Conservation (phyloP, 2,329 filamentous ascomycete genomes). For the Aspergillus neotritici region DNA sequence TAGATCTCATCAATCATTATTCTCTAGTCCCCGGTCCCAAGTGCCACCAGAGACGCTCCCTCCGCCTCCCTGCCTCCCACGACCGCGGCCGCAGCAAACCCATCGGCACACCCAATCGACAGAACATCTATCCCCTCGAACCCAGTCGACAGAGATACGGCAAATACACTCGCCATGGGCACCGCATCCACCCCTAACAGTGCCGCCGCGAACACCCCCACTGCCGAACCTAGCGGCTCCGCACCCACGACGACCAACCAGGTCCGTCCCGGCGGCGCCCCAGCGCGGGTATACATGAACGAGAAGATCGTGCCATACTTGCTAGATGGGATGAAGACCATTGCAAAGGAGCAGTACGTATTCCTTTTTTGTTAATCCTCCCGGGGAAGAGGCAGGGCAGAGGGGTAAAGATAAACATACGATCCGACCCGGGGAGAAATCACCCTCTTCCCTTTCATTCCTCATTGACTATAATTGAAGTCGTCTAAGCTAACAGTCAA, state of each 20-base stretch:
- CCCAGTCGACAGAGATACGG: not conserved
- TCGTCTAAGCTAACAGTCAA: too few species aligned
- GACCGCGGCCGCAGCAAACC: too few species aligned
- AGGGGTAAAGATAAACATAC: not conserved
- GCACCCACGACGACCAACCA: conserved; percentile 44
- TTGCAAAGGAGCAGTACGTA: conserved; percentile 66
- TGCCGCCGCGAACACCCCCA: conserved; percentile 16
- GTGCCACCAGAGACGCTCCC: too few species aligned
- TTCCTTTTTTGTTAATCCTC: not conserved
- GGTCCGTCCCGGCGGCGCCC: conserved; percentile 60
- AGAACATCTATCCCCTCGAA: too few species aligned
- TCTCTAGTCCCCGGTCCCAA: too few species aligned
- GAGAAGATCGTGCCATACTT: conserved; percentile 62
- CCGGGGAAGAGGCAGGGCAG: not conserved
- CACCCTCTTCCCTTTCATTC: too few species aligned
- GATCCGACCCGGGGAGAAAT: too few species aligned
- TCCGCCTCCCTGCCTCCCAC: too few species aligned
- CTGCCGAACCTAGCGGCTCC: conserved; percentile 41
- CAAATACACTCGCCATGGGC: conserved; percentile 14
- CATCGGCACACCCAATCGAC: too few species aligned
- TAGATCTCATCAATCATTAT: too few species aligned
- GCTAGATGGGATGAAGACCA: conserved; percentile 67
- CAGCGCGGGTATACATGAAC: conserved; percentile 66
- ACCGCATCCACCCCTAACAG: conserved; percentile 9
- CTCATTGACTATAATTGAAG: too few species aligned